Percentiles rank a stretch among this genome's conserved stretches.
Evolutionary conservation across 176 grass and related monocot species (phyloP).

Genomic region (Tillandsia leiboldiana): DNA sequence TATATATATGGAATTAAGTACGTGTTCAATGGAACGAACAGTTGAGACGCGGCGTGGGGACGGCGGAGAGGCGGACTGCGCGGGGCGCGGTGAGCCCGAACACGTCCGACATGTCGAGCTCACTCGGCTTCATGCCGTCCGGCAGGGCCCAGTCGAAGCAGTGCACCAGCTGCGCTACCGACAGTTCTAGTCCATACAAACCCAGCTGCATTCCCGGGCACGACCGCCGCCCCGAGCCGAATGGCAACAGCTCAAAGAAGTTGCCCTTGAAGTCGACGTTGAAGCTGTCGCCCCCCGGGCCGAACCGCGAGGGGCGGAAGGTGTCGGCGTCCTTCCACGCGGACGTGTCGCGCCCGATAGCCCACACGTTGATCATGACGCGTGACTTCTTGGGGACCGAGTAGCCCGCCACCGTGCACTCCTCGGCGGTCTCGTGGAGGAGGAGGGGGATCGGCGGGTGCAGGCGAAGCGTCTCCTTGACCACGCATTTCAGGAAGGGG

Average conservation of each 20-base stretch:
- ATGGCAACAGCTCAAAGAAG: slow-evolving; percentile 82
- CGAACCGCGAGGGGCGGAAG: slow-evolving; percentile 56
- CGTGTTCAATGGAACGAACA: slow-evolving; percentile 25
- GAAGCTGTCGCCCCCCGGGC: slow-evolving; percentile 16
- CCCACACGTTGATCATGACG: slow-evolving; percentile 84
- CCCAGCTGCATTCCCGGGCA: slow-evolving; percentile 75
- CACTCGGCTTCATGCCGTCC: slow-evolving; percentile 56
- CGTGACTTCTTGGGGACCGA: slow-evolving; percentile 45
- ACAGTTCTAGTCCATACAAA: slow-evolving; percentile 47
- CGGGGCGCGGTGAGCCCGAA: slow-evolving; percentile 86
- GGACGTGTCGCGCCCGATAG: slow-evolving; percentile 52
- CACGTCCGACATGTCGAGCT: slow-evolving; percentile 83
- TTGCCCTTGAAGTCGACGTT: slow-evolving; percentile 78
- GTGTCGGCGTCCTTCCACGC: slow-evolving; percentile 66
- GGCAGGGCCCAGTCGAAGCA: slow-evolving; percentile 70
- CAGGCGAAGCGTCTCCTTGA: slow-evolving; percentile 92
- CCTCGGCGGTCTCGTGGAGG: slow-evolving; percentile 71
- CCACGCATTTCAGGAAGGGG: slow-evolving; percentile 61
- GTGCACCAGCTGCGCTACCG: slow-evolving; percentile 59
- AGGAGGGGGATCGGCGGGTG: slow-evolving; percentile 92
- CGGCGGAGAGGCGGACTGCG: slow-evolving; percentile 49
- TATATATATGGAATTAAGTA: neutral
- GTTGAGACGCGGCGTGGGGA: slow-evolving; percentile 48
- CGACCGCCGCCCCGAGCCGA: slow-evolving; percentile 68
- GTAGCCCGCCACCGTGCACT: slow-evolving; percentile 61